phyloP scores from a whole-genome alignment of 331 rosid species.

The Erythrophleum ivorense region DNA sequence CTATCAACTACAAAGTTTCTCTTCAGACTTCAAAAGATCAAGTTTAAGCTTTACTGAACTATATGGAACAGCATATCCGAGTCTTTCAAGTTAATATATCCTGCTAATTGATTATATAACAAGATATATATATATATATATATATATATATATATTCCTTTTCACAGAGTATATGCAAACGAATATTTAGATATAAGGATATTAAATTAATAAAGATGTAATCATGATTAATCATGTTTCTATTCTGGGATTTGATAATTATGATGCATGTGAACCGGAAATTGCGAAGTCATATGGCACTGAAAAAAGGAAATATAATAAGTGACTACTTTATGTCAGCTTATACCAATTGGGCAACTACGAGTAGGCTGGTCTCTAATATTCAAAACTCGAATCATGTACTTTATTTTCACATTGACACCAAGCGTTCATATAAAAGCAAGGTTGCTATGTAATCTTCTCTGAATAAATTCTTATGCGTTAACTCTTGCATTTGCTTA shows the following conservation, averaged over 20 bases:
- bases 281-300: background rate
- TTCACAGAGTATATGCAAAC: background rate
- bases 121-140: too few species aligned
- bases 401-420: background rate
- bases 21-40: background rate
- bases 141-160: background rate
- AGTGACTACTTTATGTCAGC: background rate
- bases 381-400: background rate
- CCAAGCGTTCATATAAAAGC: background rate
- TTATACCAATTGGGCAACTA: background rate
- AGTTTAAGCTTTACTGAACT: background rate
- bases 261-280: conserved; percentile 5
- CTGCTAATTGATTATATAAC: too few species aligned
- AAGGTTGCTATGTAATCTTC: background rate
- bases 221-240: conserved; percentile 3
- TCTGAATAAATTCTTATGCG: conserved; percentile 21
- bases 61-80: background rate
- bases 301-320: background rate
- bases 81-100: background rate
- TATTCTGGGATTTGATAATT: background rate
- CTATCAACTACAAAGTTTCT: too few species aligned
- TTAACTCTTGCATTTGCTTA: conserved; percentile 45
- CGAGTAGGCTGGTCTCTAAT: background rate
- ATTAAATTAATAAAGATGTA: background rate
- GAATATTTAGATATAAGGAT: background rate